These are phyloP conservation scores for Aspergillus neotritici DNA, from an alignment of 2,329 filamentous ascomycete genomes.

Conservation along the genomic window DNA sequence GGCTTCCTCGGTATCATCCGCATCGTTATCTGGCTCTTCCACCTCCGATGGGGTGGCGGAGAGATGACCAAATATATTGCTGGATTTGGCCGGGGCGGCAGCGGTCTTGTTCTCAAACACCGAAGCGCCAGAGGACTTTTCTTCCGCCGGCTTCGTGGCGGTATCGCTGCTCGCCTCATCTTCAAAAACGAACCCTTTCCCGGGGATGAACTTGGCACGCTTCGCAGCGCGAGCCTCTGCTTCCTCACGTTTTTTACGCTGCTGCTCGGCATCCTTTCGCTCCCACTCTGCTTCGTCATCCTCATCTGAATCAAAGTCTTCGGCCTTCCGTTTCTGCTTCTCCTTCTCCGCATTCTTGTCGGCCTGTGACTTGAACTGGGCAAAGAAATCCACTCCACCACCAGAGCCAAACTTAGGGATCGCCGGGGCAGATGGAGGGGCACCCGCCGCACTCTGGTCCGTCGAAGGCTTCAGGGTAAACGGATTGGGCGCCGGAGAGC, in stretches of 20 bases:
- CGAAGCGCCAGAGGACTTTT: conserved; percentile 16
- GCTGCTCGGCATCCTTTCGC: conserved; percentile 41
- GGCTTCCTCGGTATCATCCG: conserved; percentile 23
- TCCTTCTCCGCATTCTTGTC: conserved; percentile 39
- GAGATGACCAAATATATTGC: conserved; percentile 36
- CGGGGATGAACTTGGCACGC: conserved; percentile 27
- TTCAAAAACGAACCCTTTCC: conserved; percentile 30
- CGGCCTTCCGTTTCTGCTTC: conserved; percentile 45
- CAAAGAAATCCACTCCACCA: conserved; percentile 34
- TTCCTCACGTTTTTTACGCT: conserved; percentile 41
- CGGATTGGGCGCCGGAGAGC: conserved; percentile 11
- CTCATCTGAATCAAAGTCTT: conserved; percentile 49
- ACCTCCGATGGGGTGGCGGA: conserved; percentile 26
- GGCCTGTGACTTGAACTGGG: conserved; percentile 38
- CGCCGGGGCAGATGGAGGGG: conserved; percentile 13
- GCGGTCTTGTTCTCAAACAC: conserved; percentile 26
- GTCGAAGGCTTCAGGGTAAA: conserved; percentile 19
- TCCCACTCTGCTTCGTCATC: conserved; percentile 48
- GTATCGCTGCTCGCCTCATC: conserved; percentile 18
- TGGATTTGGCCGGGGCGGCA: conserved; percentile 24
- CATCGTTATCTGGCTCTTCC: conserved; percentile 22
- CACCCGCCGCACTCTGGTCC: conserved; percentile 4
- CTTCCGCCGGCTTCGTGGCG: conserved; percentile 17
- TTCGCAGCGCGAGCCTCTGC: conserved; percentile 34
- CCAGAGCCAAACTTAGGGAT: conserved; percentile 32